Base-by-base conservation (phyloP, 2,329 filamentous ascomycete species). In the Calonectria leucothoes region DNA sequence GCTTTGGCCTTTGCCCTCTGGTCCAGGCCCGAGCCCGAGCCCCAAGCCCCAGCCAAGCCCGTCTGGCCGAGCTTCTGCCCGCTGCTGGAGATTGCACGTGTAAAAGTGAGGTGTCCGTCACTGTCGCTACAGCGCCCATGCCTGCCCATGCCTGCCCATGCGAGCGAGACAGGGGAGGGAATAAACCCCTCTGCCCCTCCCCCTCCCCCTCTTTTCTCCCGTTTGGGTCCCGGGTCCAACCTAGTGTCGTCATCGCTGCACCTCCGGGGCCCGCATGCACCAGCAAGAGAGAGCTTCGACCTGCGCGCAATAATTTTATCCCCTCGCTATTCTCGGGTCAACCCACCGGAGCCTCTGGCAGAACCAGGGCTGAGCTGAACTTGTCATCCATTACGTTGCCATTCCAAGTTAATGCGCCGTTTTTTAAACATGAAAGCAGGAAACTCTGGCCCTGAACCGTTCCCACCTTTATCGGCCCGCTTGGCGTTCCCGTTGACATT, bases 201-300 rank as follows among this genome's bases (percentile, higher is more conserved):
- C 77, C 78, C 77, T 78, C 72, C 76, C 75, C 75, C 77, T 77
- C 76, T 73, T 75, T 74, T 39, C 39, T 39, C 51, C 42, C 45
- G 23, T 64, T 64, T 64, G 39, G 59, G 59, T 31, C 35, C 65
- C 59, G 68, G 69, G 66, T 71, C 52, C 61, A 68, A 69, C 71
- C 63, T 72, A 71, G 75, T 80, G 78, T 80, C 78, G 78, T 80
- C 78, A 79, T 79, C 71, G 65, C 68, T 69, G 70, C 61, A 74
- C 67, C 49, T 69, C 71, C 51, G 15, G 63, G 69, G 69, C 55
- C 55, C 55, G 39, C 42, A 45, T 45, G 42, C 42, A n/a, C 10
- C 39, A 39, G 42, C 6, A 23, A 45, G n/a, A 23, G 33, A 39
- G 33, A 61, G 55, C 64, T 55, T 39, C 52, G 20, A 49, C 31